Percentiles rank a stretch among this genome's conserved stretches.
Evolutionary conservation across 164 flowering plant species (phyloP).

Genomic region (Annona cherimola): DNA sequence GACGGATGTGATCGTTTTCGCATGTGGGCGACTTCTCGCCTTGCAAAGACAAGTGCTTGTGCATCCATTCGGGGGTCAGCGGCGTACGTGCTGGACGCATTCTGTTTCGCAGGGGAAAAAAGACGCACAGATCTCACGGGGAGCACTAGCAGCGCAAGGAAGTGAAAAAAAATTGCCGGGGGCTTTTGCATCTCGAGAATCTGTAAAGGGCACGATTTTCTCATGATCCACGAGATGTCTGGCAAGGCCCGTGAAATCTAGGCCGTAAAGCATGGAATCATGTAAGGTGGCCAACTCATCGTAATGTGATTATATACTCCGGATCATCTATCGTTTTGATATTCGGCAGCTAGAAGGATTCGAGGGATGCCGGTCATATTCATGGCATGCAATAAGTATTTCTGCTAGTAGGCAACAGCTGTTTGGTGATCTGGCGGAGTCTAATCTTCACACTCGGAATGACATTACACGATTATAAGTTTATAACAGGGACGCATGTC

Average conservation of each 20-base stretch:
- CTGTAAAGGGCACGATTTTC: not conserved
- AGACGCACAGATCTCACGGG: not conserved
- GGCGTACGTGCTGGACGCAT: not conserved
- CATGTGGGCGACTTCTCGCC: too few relatives aligned
- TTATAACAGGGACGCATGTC: not conserved
- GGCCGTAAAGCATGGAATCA: not conserved
- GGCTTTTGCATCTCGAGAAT: not conserved
- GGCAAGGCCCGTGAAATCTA: not conserved
- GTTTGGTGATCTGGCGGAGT: not conserved
- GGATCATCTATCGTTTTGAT: too few relatives aligned
- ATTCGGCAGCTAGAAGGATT: too few relatives aligned
- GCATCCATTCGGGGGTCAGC: not conserved
- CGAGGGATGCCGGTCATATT: not conserved
- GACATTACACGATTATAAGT: not conserved
- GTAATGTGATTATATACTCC: too few relatives aligned
- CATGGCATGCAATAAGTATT: not conserved
- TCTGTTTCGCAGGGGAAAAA: not conserved
- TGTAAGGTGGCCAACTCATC: too few relatives aligned
- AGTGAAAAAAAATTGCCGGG: not conserved
- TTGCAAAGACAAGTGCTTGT: too few relatives aligned
- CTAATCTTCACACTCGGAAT: not conserved
- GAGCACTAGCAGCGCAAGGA: not conserved
- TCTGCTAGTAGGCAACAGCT: not conserved
- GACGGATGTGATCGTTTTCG: too few relatives aligned
- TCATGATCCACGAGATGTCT: not conserved